Evolutionary conservation across 129 eudicot genomes (phyloP), one percentile per base, ranked within the genome.

Genomic region (Silybum marianum): DNA sequence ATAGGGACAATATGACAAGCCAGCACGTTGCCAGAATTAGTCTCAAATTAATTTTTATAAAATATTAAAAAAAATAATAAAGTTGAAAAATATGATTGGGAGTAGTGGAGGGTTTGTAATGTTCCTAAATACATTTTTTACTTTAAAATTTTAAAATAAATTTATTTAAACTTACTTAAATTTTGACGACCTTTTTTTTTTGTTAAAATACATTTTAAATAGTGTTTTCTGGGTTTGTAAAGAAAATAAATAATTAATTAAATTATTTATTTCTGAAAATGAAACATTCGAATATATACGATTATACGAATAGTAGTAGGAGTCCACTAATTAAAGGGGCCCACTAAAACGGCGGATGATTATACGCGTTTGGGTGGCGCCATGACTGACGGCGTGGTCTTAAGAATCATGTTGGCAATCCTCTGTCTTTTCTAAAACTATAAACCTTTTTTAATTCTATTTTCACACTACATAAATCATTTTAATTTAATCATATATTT

Each of bases 21-120:
- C 85, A 81, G 88, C 88, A 85, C 85, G 85, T 85, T 85, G 85
- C 82, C 82, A 75, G 85, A 76, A 80, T 78, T 60, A 39, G 48
- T 63, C 46, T 40, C 51, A 34, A 28, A 77, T 23, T 60, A 23
- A 34, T 13, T 21, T 77, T 77, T 24, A 25, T 28, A 38, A 38
- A 77, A 83, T 71, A 26, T 71, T 32, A 1, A 60, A 34, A 34
- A 51, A 12, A 12, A 54, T 18, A 5, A 58, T 26, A 79, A 40
- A 69, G 58, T 44, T 73, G 46, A 54, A 30, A 44, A 28, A 81
- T 74, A 63, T 77, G 65, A 39, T 32, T 72, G 36, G 60, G 13
- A 51, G 69, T 71, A 83, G 86, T 83, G 86, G 86, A 83, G 69
- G 78, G 82, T 60, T 21, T 83, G 82, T 83, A 83, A 83, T 71